These are phyloP conservation scores for Blastomyces parvus DNA, from an alignment of 2,329 filamentous ascomycete genomes.

Conservation along the genomic window DNA sequence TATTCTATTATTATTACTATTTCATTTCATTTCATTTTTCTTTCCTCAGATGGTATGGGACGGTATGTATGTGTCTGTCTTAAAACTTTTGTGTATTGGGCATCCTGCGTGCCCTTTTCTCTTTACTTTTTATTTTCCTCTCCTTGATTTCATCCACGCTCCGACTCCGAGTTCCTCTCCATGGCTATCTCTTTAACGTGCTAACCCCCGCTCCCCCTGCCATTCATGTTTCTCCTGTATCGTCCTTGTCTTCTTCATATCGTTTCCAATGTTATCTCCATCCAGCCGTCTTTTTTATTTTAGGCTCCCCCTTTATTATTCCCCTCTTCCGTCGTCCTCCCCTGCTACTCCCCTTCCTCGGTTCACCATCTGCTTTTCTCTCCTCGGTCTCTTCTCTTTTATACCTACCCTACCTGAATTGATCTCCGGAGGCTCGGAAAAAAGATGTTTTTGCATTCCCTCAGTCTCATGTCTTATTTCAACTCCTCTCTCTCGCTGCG, in stretches of 20 bases:
- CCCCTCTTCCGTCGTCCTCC: background rate
- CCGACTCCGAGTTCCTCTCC: background rate
- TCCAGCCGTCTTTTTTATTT: background rate
- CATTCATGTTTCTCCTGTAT: background rate
- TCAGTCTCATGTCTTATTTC: background rate
- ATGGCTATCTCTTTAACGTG: background rate
- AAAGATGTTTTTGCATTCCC: background rate
- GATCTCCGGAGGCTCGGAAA: constrained; percentile 6
- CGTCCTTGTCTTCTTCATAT: background rate
- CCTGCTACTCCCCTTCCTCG: background rate
- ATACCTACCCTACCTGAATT: background rate
- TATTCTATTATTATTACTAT: background rate
- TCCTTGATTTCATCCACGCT: too few relatives aligned
- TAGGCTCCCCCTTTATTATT: background rate
- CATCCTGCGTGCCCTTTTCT: background rate
- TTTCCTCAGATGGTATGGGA: background rate
- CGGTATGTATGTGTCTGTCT: background rate
- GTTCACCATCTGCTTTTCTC: too few relatives aligned
- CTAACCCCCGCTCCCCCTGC: background rate
- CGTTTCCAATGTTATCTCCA: background rate
- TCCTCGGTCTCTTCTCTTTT: background rate
- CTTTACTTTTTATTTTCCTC: too few relatives aligned
- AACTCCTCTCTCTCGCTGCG: too few relatives aligned
- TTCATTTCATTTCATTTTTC: background rate
- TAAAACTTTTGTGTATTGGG: background rate